A percentile compares a stretch with the other conserved stretches of the same genome.
Evolutionary conservation across 2,329 filamentous ascomycete genomes (phyloP).

Genomic region (Pseudogymnoascus sp.): DNA sequence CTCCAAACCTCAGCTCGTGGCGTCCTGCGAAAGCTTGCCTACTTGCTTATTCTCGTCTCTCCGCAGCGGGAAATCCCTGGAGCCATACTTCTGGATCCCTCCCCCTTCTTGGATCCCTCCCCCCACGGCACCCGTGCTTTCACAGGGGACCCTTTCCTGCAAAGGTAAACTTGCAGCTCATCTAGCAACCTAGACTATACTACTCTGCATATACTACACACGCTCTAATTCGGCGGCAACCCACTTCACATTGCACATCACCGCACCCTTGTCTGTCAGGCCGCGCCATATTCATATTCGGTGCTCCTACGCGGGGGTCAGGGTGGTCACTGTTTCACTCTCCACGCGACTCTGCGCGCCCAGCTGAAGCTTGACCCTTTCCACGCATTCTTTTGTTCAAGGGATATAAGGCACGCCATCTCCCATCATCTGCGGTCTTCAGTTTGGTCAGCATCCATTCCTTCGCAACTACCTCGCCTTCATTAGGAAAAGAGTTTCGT

Average conservation of each 20-base stretch:
- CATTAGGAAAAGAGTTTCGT: background rate
- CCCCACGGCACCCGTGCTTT: background rate
- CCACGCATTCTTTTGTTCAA: background rate
- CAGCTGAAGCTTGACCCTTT: background rate
- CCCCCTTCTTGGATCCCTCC: background rate
- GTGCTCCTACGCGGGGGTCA: slow-evolving; percentile 1
- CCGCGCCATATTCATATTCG: slow-evolving; percentile 1
- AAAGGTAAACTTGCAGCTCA: background rate
- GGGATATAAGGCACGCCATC: slow-evolving; percentile 8
- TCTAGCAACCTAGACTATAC: background rate
- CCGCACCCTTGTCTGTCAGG: slow-evolving; percentile 1
- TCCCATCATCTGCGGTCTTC: background rate
- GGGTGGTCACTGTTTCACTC: slow-evolving; percentile 5
- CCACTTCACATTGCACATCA: background rate
- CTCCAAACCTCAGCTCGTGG: background rate
- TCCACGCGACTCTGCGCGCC: background rate
- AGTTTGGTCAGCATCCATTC: background rate
- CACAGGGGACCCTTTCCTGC: background rate
- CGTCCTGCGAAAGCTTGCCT: slow-evolving; percentile 2
- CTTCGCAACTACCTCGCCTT: background rate
- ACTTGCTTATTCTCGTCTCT: background rate
- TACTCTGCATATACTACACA: background rate
- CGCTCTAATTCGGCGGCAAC: background rate
- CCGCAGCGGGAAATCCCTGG: background rate
- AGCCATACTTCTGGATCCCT: background rate